These are phyloP conservation scores for Colletotrichum filicis DNA, from an alignment of 2,329 filamentous ascomycete species.

Conservation along the genomic window DNA sequence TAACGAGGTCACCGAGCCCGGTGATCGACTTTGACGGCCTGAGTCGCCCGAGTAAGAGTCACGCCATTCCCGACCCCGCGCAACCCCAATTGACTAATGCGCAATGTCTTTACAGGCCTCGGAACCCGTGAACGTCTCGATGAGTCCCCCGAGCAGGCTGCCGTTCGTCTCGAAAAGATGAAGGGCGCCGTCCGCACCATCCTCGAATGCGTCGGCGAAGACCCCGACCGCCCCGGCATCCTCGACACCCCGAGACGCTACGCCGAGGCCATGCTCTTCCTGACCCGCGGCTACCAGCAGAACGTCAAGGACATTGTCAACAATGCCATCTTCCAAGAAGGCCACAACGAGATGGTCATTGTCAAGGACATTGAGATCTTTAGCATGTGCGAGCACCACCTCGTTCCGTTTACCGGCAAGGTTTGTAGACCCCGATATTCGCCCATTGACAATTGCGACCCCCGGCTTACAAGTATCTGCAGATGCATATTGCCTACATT, in stretches of 20 bases:
- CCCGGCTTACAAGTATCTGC: slow-evolving; percentile 8
- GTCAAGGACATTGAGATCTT: slow-evolving; percentile 98
- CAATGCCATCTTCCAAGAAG: slow-evolving; percentile 93
- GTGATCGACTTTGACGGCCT: slow-evolving; percentile 72
- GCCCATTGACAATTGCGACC: neutral
- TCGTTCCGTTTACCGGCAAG: slow-evolving; percentile 97
- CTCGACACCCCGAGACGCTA: slow-evolving; percentile 83
- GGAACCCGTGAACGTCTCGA: slow-evolving; percentile 74
- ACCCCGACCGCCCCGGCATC: slow-evolving; percentile 73
- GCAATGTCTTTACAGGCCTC: slow-evolving; percentile 52
- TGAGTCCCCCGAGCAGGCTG: slow-evolving; percentile 63
- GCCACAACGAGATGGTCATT: slow-evolving; percentile 96
- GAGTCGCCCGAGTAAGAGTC: slow-evolving; percentile 62
- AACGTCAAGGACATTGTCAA: slow-evolving; percentile 94
- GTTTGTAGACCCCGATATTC: slow-evolving; percentile 54
- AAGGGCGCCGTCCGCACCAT: slow-evolving; percentile 72
- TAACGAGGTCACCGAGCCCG: slow-evolving; percentile 52
- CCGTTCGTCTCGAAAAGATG: slow-evolving; percentile 66
- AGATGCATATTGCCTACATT: slow-evolving; percentile 99
- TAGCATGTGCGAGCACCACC: slow-evolving; percentile 94
- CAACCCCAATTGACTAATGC: slow-evolving; percentile 35
- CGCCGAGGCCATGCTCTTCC: slow-evolving; percentile 93
- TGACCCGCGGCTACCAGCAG: slow-evolving; percentile 97
- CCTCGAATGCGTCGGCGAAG: slow-evolving; percentile 76
- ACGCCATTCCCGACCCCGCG: slow-evolving; percentile 10